Evolutionary conservation across 2,329 filamentous ascomycete species (phyloP).

Genomic region (Alternaria consortialis): DNA sequence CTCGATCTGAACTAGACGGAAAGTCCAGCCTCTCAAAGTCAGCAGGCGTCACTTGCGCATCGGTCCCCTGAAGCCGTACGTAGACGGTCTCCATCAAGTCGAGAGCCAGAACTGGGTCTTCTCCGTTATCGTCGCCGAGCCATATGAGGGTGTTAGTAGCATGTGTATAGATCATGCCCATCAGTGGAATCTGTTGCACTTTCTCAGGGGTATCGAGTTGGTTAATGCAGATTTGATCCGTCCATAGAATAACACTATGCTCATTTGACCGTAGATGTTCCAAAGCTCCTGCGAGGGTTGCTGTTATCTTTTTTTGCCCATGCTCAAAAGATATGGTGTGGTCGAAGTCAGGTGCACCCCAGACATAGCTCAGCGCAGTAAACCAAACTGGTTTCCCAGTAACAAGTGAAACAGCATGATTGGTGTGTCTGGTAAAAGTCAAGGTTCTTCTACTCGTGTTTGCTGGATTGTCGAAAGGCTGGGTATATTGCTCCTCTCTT

Average conservation of each 20-base stretch:
- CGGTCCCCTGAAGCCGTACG: conserved; percentile 23
- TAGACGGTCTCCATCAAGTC: conserved; percentile 24
- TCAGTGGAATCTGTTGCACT: conserved; percentile 36
- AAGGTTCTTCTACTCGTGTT: conserved; percentile 3
- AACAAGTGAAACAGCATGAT: conserved; percentile 29
- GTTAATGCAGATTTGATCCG: conserved; percentile 30
- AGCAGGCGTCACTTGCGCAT: conserved; percentile 20
- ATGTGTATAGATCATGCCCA: conserved; percentile 35
- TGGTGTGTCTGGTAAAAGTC: conserved; percentile 20
- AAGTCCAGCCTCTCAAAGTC: conserved; percentile 30
- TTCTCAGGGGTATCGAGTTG: conserved; percentile 35
- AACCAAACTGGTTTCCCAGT: conserved; percentile 29
- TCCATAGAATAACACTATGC: conserved; percentile 35
- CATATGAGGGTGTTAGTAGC: conserved; percentile 42
- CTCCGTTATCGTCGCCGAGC: conserved; percentile 32
- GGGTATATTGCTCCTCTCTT: conserved; percentile 1
- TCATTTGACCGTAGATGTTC: conserved; percentile 21
- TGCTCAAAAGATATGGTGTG: conserved; percentile 17
- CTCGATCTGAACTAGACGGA: conserved; percentile 14
- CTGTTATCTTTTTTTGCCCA: conserved; percentile 23
- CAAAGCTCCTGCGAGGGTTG: conserved; percentile 29
- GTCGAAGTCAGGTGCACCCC: conserved; percentile 32
- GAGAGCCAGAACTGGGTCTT: conserved; percentile 26
- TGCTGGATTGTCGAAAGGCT: conserved; percentile 1
- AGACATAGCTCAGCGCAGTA: conserved; percentile 36